A percentile compares a stretch with the other conserved stretches of the same genome.
Evolutionary conservation across 2,329 filamentous ascomycete genomes (phyloP).

Genomic region (Sclerotinia borealis): DNA sequence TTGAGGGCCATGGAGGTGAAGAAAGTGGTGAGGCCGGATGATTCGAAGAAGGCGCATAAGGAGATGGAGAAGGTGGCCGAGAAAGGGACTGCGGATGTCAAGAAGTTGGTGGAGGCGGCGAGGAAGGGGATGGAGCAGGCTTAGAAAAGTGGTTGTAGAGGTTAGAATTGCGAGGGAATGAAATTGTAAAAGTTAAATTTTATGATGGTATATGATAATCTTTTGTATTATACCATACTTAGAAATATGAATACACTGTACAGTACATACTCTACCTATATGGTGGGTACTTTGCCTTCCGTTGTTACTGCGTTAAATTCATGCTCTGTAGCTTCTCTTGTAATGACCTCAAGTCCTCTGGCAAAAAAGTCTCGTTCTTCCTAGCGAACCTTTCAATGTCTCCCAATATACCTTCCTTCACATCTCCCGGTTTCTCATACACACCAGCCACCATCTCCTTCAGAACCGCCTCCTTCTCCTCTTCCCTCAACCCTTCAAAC

Average conservation of each 20-base stretch:
- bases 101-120: conserved; percentile 34
- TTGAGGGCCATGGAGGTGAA: conserved; percentile 33
- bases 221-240: conserved; percentile 19
- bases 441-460: conserved; percentile 29
- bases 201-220: conserved; percentile 6
- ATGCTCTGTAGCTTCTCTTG: conserved; percentile 27
- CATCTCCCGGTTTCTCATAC: conserved; percentile 22
- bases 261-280: conserved; percentile 12
- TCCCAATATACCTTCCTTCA: conserved; percentile 16
- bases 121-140: conserved; percentile 33
- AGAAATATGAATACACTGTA: conserved; percentile 13
- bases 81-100: conserved; percentile 30
- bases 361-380: conserved; percentile 32
- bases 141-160: conserved; percentile 6
- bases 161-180: not conserved
- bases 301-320: not conserved
- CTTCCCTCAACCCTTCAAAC: conserved; percentile 13
- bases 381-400: conserved; percentile 23
- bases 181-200: not conserved
- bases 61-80: conserved; percentile 36
- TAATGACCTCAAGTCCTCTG: conserved; percentile 25
- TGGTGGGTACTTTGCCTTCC: not conserved
- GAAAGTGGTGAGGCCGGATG: conserved; percentile 33
- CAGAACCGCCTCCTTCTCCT: conserved; percentile 20
- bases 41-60: conserved; percentile 36